Evolutionary conservation across 164 flowering plant genomes (phyloP).

Genomic region (Piper betle): DNA sequence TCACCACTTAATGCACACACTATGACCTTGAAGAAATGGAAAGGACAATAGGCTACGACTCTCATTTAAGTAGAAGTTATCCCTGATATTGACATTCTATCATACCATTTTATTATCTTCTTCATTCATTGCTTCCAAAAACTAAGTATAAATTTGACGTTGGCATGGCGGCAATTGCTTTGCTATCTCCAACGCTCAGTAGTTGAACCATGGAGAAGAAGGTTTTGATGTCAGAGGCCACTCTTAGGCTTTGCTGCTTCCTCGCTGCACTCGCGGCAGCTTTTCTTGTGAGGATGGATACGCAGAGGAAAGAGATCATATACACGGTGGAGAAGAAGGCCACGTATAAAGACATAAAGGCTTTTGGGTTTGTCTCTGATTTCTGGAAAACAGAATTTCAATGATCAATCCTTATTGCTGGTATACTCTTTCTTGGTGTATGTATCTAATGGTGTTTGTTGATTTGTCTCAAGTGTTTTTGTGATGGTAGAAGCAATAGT

Average conservation of each 20-base stretch:
- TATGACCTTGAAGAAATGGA: too few species aligned
- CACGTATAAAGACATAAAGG: constrained; percentile 32
- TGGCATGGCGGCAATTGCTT: background rate
- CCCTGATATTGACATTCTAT: too few species aligned
- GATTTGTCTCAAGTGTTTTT: constrained; percentile 17
- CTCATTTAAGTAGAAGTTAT: too few species aligned
- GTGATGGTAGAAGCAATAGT: constrained; percentile 30
- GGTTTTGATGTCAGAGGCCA: constrained; percentile 12
- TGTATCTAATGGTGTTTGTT: background rate
- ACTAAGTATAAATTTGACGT: too few species aligned
- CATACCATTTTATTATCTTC: too few species aligned
- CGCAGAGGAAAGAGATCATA: constrained; percentile 31
- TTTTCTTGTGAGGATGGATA: constrained; percentile 32
- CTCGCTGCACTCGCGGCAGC: constrained; percentile 21
- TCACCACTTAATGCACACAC: too few species aligned
- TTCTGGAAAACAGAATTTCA: too few species aligned
- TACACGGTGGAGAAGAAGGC: constrained; percentile 18
- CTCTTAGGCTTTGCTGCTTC: constrained; percentile 21
- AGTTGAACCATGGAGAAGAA: background rate
- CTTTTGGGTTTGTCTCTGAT: constrained; percentile 26
- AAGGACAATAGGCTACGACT: too few species aligned
- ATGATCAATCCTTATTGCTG: background rate
- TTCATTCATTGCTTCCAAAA: too few species aligned
- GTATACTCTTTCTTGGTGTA: background rate
- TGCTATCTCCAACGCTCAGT: background rate